Evolutionary conservation across 1,284 basidiomycete species (phyloP).

Genomic region (Boletellus deceptivus): DNA sequence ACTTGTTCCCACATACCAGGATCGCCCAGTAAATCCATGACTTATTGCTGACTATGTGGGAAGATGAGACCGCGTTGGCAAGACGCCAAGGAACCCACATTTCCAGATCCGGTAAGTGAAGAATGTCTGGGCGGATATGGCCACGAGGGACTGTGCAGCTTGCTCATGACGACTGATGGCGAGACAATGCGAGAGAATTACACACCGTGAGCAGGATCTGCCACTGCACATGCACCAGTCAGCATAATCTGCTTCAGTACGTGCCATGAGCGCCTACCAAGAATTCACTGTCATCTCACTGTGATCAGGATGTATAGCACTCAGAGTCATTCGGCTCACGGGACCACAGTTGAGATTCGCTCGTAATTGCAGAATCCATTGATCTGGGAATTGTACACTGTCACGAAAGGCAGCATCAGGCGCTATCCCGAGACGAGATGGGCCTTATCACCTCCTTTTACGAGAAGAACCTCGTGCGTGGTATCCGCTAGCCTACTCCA

Average conservation of each 20-base stretch:
- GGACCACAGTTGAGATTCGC: not conserved
- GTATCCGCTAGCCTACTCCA: not conserved
- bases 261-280: not conserved
- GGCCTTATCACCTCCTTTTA: not conserved
- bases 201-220: not conserved
- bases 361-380: not conserved
- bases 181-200: not conserved
- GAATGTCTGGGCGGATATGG: not conserved
- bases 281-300: conserved; percentile 1
- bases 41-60: not conserved
- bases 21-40: not conserved
- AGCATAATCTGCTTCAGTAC: not conserved
- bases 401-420: not conserved
- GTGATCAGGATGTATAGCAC: not conserved
- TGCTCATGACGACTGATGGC: not conserved
- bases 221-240: not conserved
- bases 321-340: not conserved
- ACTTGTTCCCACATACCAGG: not conserved
- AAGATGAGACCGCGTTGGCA: not conserved
- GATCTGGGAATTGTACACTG: not conserved
- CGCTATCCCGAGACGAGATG: not conserved
- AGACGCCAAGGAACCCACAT: not conserved
- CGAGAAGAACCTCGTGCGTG: not conserved
- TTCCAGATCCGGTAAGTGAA: not conserved
- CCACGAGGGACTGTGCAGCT: not conserved